These are phyloP conservation scores for Pestalotiopsis sp. DNA, from an alignment of 2,329 filamentous ascomycete genomes.

Conservation along the genomic window DNA sequence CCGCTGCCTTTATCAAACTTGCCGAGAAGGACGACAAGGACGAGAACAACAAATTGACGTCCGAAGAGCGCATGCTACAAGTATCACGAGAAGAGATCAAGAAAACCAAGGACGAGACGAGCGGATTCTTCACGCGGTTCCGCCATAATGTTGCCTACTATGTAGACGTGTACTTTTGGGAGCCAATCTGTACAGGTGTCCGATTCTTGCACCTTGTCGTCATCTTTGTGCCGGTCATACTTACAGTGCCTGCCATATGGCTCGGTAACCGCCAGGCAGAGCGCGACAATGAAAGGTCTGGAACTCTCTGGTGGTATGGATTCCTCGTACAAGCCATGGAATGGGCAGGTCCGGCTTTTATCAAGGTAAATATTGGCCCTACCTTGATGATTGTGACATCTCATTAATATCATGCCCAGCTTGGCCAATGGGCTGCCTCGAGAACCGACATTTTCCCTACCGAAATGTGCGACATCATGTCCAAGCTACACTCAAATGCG, in stretches of 20 bases:
- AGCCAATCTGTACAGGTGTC: slow-evolving; percentile 83
- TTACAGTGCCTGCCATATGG: slow-evolving; percentile 80
- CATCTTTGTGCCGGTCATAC: slow-evolving; percentile 90
- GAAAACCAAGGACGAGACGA: slow-evolving; percentile 66
- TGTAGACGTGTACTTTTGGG: slow-evolving; percentile 74
- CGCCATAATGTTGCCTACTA: slow-evolving; percentile 65
- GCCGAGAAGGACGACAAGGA: slow-evolving; percentile 54
- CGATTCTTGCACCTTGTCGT: slow-evolving; percentile 85
- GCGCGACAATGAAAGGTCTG: slow-evolving; percentile 74
- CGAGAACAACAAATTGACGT: slow-evolving; percentile 59
- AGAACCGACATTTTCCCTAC: slow-evolving; percentile 94
- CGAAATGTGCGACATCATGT: slow-evolving; percentile 92
- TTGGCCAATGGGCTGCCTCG: slow-evolving; percentile 98
- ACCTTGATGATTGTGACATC: background rate
- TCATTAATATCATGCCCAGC: slow-evolving; percentile 46
- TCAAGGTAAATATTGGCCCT: slow-evolving; percentile 66
- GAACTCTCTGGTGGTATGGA: slow-evolving; percentile 92
- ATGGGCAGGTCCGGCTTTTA: slow-evolving; percentile 63
- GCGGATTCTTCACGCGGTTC: slow-evolving; percentile 60
- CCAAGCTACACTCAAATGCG: slow-evolving; percentile 90
- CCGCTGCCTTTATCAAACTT: slow-evolving; percentile 59
- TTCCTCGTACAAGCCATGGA: slow-evolving; percentile 14
- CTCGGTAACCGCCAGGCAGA: slow-evolving; percentile 66
- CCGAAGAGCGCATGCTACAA: slow-evolving; percentile 85
- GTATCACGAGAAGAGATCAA: slow-evolving; percentile 77